Evolutionary conservation across 257 asterid species (phyloP).

Genomic region (Fraxinus pennsylvanica): DNA sequence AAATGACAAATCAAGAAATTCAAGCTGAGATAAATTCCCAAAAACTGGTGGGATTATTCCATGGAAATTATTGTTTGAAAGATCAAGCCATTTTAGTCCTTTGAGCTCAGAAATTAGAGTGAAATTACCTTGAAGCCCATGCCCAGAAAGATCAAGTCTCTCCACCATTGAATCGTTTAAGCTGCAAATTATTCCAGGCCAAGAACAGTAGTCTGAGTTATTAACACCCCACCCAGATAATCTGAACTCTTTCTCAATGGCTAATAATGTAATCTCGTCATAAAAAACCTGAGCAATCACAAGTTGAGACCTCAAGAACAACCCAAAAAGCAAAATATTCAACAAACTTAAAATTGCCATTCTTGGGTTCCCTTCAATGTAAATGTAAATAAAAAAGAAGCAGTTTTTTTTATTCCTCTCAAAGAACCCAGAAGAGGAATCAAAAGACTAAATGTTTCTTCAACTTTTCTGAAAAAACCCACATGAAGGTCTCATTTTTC

Average conservation of each 20-base stretch:
- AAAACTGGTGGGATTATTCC: slow-evolving; percentile 68
- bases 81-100: slow-evolving; percentile 78
- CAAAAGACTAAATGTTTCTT: slow-evolving; percentile 7
- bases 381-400: not conserved
- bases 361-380: slow-evolving; percentile 30
- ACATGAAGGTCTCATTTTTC: slow-evolving; percentile 29
- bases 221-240: slow-evolving; percentile 67
- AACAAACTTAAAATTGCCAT: slow-evolving; percentile 49
- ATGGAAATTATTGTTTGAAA: slow-evolving; percentile 72
- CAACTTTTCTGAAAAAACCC: slow-evolving; percentile 20
- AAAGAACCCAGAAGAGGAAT: slow-evolving; percentile 11
- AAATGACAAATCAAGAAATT: slow-evolving; percentile 89
- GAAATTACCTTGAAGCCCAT: slow-evolving; percentile 76
- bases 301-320: slow-evolving; percentile 49
- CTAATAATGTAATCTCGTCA: slow-evolving; percentile 52
- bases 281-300: slow-evolving; percentile 37
- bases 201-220: slow-evolving; percentile 61
- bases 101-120: slow-evolving; percentile 72
- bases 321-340: slow-evolving; percentile 46
- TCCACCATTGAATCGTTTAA: slow-evolving; percentile 61
- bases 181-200: slow-evolving; percentile 82
- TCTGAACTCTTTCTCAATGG: slow-evolving; percentile 58
- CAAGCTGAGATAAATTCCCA: slow-evolving; percentile 63
- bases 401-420: slow-evolving; percentile 11
- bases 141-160: slow-evolving; percentile 71